Conservation (phyloP, 1,139 yeast species). For the Yamadazyma atmosphaerica region DNA sequence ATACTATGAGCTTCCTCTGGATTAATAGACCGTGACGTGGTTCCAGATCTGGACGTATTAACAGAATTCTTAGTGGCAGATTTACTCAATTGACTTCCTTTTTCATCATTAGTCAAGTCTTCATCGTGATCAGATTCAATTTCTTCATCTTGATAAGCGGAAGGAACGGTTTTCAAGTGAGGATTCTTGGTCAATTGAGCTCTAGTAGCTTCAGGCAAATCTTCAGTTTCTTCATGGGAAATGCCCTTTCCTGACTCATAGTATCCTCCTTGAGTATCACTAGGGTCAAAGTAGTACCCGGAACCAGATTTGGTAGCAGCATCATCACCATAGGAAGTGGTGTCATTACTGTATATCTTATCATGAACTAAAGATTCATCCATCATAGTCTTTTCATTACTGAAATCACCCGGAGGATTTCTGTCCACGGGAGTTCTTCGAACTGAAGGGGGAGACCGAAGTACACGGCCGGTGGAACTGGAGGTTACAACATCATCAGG, state of each 20-base stretch:
- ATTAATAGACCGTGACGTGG: conserved; percentile 14
- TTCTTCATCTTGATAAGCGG: conserved; percentile 24
- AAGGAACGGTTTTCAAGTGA: conserved; percentile 32
- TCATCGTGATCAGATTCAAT: conserved; percentile 16
- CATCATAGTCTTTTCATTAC: conserved; percentile 32
- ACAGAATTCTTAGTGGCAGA: conserved; percentile 1
- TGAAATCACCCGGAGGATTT: conserved; percentile 32
- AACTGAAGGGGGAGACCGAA: conserved; percentile 32
- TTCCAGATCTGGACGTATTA: neutral
- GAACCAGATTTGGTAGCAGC: conserved; percentile 29
- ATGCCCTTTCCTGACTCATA: conserved; percentile 16
- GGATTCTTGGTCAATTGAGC: conserved; percentile 23
- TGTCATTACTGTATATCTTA: conserved; percentile 17
- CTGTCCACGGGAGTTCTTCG: conserved; percentile 29
- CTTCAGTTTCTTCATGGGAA: too few species aligned
- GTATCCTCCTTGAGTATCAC: conserved; percentile 36
- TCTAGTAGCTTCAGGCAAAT: conserved; percentile 28
- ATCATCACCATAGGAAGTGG: conserved; percentile 30
- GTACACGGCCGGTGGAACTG: conserved; percentile 31
- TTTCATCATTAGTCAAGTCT: conserved; percentile 8
- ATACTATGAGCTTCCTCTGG: conserved; percentile 26
- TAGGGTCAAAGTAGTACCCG: conserved; percentile 38
- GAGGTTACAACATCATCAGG: conserved; percentile 11
- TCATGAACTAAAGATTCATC: conserved; percentile 22
- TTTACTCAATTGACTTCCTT: conserved; percentile 3